Evolutionary conservation across 164 flowering plant species (phyloP).

Genomic region (Sextonia rubra): DNA sequence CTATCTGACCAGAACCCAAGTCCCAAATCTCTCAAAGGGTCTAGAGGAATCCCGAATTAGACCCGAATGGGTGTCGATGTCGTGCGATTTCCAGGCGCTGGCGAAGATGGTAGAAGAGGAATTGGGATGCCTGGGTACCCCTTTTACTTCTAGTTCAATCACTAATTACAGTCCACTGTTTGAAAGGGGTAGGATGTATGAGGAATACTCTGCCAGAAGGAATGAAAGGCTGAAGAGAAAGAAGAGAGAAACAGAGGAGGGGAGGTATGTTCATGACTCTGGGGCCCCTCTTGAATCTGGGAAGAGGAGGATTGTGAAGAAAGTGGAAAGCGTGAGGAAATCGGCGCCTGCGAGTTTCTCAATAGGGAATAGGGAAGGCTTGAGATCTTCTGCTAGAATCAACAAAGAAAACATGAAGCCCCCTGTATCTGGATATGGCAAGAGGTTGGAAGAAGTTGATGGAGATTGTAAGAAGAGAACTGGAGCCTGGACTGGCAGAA

Average conservation of each 20-base stretch:
- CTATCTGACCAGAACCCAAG: conserved; percentile 40
- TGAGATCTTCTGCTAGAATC: conserved; percentile 63
- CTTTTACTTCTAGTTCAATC: neutral
- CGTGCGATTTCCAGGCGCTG: conserved; percentile 54
- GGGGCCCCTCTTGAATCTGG: conserved; percentile 51
- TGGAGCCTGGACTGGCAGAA: conserved; percentile 20
- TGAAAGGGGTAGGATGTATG: conserved; percentile 76
- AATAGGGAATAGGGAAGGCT: conserved; percentile 21
- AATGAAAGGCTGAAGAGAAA: conserved; percentile 81
- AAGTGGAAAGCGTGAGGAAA: conserved; percentile 46
- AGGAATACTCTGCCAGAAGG: conserved; percentile 71
- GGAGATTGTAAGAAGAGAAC: conserved; percentile 25
- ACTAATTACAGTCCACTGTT: conserved; percentile 37
- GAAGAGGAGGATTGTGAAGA: conserved; percentile 50
- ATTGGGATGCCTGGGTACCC: conserved; percentile 22
- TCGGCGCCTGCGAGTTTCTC: conserved; percentile 43
- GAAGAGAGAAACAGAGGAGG: conserved; percentile 41
- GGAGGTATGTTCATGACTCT: conserved; percentile 26
- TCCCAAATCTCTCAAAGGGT: conserved; percentile 17
- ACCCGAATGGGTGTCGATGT: conserved; percentile 53
- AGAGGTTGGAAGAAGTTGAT: conserved; percentile 13
- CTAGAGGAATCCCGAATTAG: conserved; percentile 34
- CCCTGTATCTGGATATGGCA: conserved; percentile 18
- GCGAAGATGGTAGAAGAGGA: conserved; percentile 59
- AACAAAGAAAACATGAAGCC: conserved; percentile 64